phyloP scores from a whole-genome alignment of 371 early-diverging fungal genomes.

The Mortierella sp. region DNA sequence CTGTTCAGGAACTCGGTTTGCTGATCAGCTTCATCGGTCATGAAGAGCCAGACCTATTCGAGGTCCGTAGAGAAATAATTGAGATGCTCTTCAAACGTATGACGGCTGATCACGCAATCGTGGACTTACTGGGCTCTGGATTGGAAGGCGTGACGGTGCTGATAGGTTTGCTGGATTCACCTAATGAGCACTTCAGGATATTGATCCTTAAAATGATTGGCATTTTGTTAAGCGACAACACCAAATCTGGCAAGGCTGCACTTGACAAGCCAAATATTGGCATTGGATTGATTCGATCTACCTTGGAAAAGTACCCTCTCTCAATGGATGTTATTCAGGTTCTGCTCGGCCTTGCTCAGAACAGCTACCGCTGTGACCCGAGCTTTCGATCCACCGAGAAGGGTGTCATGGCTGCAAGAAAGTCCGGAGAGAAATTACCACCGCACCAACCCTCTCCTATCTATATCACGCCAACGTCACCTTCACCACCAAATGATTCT shows the following conservation, averaged over 20 bases:
- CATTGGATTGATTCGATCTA: slow-evolving; percentile 49
- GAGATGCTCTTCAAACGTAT: slow-evolving; percentile 58
- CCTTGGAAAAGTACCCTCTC: slow-evolving; percentile 50
- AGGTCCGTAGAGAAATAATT: slow-evolving; percentile 56
- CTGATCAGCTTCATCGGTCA: slow-evolving; percentile 56
- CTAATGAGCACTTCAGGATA: slow-evolving; percentile 57
- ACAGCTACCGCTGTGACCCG: slow-evolving; percentile 56
- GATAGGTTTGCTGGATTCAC: slow-evolving; percentile 55
- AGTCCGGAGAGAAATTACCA: slow-evolving; percentile 20
- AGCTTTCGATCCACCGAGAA: slow-evolving; percentile 38
- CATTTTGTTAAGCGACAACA: slow-evolving; percentile 57
- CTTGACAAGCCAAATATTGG: slow-evolving; percentile 55
- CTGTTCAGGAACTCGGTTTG: slow-evolving; percentile 51
- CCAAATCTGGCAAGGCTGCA: slow-evolving; percentile 55
- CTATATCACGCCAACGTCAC: slow-evolving; percentile 2
- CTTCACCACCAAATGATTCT: slow-evolving; percentile 10
- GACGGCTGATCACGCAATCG: slow-evolving; percentile 46
- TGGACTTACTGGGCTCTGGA: slow-evolving; percentile 52
- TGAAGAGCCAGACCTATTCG: slow-evolving; percentile 49
- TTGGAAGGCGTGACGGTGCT: slow-evolving; percentile 55
- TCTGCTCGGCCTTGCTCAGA: slow-evolving; percentile 55
- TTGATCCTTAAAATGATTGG: slow-evolving; percentile 59
- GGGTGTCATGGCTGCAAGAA: slow-evolving; percentile 10
- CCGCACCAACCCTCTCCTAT: slow-evolving; percentile 6
- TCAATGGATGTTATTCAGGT: slow-evolving; percentile 58